Base-by-base conservation (phyloP, 179 eudicot genomes). In the Spinacia oleracea region DNA sequence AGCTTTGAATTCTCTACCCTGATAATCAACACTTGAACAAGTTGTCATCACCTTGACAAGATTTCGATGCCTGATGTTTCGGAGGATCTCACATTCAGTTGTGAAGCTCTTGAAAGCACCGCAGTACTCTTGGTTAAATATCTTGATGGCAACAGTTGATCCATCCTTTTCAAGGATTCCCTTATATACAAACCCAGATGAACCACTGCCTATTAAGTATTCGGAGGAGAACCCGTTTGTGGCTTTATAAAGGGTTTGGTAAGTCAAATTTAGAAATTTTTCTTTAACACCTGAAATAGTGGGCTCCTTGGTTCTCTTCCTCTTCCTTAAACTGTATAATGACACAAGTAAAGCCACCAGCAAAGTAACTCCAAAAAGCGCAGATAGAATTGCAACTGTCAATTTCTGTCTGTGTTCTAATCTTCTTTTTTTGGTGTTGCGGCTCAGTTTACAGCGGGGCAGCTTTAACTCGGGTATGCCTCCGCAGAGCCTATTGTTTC, bases 1-100 rank as follows among this genome's bases (percentile, higher is more conserved):
- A 58, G 88, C 85, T 60, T 85, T 85, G 73, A 85, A 85, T 46
- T 82, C 85, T 27, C 40, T 80, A 6, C 85, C 82, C 31, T 77
- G 77, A 59, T 79, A 43, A 72, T 83, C 86, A 31, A 31, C 9
- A 31, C 86, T 62, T 31, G 88, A 83, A 38, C 88, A 83, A 42
- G 69, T 79, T 34, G 84, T 80, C 60, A 85, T 78, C 18, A 86
- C 80, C 45, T 78, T 86, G 29, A 81, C 70, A 0, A 86, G 83
- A 62, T 86, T 80, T 10, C 78, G 25, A 50, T 85, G 85, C 31
- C 81, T 68, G 23, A 80, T 81, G 50, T 60, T 85, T 12, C 76
- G 79, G 14, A 81, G 80, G 63, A 76, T 75, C 40, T 40, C 66
- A 46, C 86, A 83, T 67, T 85, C 86, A 14, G 83, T 77, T 27